These are phyloP conservation scores for Phalaenopsis aphrodite DNA, from an alignment of 106 monocot species.

Conservation along the genomic window DNA sequence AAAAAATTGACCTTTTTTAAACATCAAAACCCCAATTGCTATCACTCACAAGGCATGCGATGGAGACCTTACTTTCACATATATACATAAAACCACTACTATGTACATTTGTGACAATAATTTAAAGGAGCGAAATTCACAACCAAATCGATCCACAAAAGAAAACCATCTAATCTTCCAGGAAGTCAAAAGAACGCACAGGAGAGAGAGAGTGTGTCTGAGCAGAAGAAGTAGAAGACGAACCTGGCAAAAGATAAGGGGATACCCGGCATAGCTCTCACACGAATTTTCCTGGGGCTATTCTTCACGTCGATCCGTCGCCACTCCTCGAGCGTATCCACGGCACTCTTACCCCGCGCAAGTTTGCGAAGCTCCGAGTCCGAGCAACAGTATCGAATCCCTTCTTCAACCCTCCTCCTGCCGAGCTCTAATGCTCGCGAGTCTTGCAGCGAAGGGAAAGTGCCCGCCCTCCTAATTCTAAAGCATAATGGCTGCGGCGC, in stretches of 20 bases:
- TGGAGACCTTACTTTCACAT: not conserved
- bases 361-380: conserved; percentile 16
- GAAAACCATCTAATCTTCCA: not conserved
- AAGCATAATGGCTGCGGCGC: conserved; percentile 13
- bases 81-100: not conserved
- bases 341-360: not conserved
- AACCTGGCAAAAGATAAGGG: conserved; percentile 41
- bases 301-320: conserved; percentile 21
- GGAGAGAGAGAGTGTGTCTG: not conserved
- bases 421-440: not conserved
- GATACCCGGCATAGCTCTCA: conserved; percentile 22
- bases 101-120: not conserved
- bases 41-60: not conserved
- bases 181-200: not conserved
- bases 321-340: conserved; percentile 19
- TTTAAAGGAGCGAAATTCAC: not conserved
- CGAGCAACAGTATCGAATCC: conserved; percentile 20
- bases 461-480: not conserved
- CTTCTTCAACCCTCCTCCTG: not conserved
- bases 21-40: not conserved
- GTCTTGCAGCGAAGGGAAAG: not conserved
- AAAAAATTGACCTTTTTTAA: not conserved
- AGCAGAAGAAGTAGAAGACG: not conserved
- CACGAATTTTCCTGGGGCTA: conserved; percentile 14
- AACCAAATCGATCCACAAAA: not conserved